phyloP scores from a whole-genome alignment of 2,329 filamentous ascomycete species.

The Diaporthe batatas region DNA sequence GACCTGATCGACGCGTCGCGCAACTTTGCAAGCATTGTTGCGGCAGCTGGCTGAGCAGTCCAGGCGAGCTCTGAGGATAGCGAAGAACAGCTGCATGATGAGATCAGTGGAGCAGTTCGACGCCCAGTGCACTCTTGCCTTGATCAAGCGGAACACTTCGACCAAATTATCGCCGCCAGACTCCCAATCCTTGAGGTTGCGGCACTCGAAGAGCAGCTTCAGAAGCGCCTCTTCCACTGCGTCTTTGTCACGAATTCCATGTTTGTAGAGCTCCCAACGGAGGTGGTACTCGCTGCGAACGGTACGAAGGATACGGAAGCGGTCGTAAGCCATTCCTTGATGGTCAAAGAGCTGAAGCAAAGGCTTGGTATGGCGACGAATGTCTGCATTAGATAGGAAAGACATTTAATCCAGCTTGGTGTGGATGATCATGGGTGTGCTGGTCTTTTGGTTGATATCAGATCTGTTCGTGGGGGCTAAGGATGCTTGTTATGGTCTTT shows the following conservation, averaged over 20 bases:
- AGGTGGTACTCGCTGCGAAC: neutral
- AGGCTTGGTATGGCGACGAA: neutral
- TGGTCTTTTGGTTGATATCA: neutral
- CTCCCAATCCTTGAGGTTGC: conserved; percentile 10
- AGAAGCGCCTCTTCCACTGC: neutral
- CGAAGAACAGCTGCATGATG: conserved; percentile 27
- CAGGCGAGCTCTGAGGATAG: conserved; percentile 1
- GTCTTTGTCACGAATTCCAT: neutral
- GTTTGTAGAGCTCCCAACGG: neutral
- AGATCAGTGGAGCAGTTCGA: neutral
- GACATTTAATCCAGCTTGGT: neutral
- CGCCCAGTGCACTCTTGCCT: conserved; percentile 8
- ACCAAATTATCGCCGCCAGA: conserved; percentile 10
- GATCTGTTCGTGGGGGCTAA: neutral
- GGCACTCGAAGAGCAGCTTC: conserved; percentile 1
- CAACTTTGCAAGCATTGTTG: conserved; percentile 5
- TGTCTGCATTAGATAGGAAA: neutral
- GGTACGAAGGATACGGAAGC: neutral
- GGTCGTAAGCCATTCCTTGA: conserved; percentile 5
- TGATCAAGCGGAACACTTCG: conserved; percentile 9
- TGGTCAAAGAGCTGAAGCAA: neutral
- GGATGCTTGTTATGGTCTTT: neutral
- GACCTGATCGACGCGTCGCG: neutral
- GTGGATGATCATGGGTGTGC: too few species aligned
- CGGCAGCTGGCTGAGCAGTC: neutral